A percentile compares a stretch with the other conserved stretches of the same genome.
Evolutionary conservation across 1,139 yeast genomes (phyloP).

Genomic region (Nakaseomyces delphensis): DNA sequence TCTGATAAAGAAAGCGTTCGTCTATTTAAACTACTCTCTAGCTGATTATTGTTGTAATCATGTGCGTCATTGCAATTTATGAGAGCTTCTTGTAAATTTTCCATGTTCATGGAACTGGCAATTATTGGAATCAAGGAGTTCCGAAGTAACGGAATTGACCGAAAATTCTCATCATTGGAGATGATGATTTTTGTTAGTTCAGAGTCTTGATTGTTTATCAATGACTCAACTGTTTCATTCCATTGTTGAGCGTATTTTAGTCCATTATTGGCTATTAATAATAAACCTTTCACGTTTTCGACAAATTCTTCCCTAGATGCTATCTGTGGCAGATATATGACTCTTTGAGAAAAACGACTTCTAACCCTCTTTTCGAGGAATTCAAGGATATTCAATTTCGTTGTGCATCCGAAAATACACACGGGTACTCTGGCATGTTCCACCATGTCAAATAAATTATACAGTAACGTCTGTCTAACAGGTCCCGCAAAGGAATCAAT

Average conservation of each 20-base stretch:
- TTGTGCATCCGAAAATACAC: constrained; percentile 71
- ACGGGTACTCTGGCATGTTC: constrained; percentile 71
- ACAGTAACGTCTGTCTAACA: constrained; percentile 70
- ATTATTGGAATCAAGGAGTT: constrained; percentile 43
- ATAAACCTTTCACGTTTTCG: constrained; percentile 30
- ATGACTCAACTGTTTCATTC: constrained; percentile 41
- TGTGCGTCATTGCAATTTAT: constrained; percentile 12
- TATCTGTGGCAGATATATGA: constrained; percentile 52
- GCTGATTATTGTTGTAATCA: constrained; percentile 25
- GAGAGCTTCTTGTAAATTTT: constrained; percentile 16
- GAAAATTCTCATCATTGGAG: constrained; percentile 49
- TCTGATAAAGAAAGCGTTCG: constrained; percentile 48
- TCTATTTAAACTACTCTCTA: constrained; percentile 20
- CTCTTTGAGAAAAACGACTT: constrained; percentile 78
- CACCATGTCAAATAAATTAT: constrained; percentile 77
- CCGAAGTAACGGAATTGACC: constrained; percentile 50
- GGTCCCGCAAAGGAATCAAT: constrained; percentile 69
- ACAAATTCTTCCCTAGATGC: constrained; percentile 38
- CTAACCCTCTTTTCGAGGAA: constrained; percentile 83
- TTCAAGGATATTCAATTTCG: constrained; percentile 69
- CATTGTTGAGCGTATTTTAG: constrained; percentile 33
- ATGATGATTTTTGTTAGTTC: constrained; percentile 34
- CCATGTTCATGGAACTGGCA: constrained; percentile 13
- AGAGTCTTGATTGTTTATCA: constrained; percentile 28
- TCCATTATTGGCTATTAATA: constrained; percentile 24